These are phyloP conservation scores for Suhomyces xylopsoci DNA, from an alignment of 805 yeast genomes.

Conservation along the genomic window DNA sequence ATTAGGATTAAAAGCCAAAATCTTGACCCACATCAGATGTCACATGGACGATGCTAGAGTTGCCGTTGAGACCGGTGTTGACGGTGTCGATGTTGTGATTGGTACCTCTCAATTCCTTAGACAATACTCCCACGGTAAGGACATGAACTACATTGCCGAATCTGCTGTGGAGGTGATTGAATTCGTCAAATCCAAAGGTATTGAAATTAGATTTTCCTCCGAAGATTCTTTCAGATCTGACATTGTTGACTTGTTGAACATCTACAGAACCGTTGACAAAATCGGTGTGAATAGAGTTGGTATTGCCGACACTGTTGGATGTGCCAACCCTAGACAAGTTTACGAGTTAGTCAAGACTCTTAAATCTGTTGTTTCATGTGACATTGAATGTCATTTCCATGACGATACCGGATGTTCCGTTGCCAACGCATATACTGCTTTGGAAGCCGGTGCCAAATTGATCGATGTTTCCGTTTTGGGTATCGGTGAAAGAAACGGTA, in stretches of 20 bases:
- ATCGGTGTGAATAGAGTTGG: slow-evolving; percentile 98
- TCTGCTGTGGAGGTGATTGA: slow-evolving; percentile 95
- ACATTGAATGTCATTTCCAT: slow-evolving; percentile 98
- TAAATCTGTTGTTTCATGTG: slow-evolving; percentile 91
- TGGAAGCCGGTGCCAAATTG: slow-evolving; percentile 95
- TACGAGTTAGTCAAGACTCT: slow-evolving; percentile 93
- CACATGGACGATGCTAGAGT: slow-evolving; percentile 98
- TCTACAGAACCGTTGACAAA: slow-evolving; percentile 93
- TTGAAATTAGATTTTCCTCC: slow-evolving; percentile 93
- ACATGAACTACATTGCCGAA: slow-evolving; percentile 96
- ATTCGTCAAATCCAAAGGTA: slow-evolving; percentile 93
- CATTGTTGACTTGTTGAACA: slow-evolving; percentile 89
- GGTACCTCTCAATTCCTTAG: slow-evolving; percentile 95
- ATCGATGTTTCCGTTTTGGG: slow-evolving; percentile 96
- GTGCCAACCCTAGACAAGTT: slow-evolving; percentile 99
- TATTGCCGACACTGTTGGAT: slow-evolving; percentile 98
- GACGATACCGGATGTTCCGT: slow-evolving; percentile 99
- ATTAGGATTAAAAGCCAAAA: slow-evolving; percentile 92
- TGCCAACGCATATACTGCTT: slow-evolving; percentile 96
- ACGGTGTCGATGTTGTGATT: slow-evolving; percentile 97
- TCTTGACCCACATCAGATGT: slow-evolving; percentile 94
- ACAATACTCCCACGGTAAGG: slow-evolving; percentile 96
- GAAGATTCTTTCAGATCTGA: slow-evolving; percentile 98
- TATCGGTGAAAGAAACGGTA: slow-evolving; percentile 98
- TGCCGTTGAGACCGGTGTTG: slow-evolving; percentile 98